phyloP scores from a whole-genome alignment of 2,329 filamentous ascomycete species.

The Trichoderma simmonsii region DNA sequence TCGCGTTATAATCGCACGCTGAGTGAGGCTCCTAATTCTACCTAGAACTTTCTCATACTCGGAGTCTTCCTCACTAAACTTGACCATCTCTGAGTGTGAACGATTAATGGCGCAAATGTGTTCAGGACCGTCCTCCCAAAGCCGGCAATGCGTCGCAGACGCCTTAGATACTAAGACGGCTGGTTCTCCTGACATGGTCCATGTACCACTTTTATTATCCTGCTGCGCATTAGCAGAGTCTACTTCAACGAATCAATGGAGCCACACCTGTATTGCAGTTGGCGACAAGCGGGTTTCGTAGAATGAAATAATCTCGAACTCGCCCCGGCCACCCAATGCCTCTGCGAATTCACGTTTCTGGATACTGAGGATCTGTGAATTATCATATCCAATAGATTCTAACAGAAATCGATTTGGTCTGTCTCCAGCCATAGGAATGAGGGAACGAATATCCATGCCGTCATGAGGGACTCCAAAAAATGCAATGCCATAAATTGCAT shows the following conservation, averaged over 20 bases:
- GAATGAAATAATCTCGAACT: not conserved
- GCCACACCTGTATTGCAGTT: not conserved
- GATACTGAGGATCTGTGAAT: not conserved
- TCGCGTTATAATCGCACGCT: not conserved
- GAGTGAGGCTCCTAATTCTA: not conserved
- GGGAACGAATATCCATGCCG: not conserved
- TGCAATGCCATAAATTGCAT: not conserved
- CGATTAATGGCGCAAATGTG: not conserved
- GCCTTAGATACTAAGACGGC: not conserved
- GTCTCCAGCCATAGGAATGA: not conserved
- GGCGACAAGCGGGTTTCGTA: not conserved
- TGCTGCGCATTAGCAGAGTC: not conserved
- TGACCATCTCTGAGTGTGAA: not conserved
- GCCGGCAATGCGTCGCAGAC: not conserved
- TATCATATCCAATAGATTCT: not conserved
- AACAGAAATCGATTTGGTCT: not conserved
- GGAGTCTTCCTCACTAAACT: not conserved
- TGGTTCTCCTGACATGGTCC: not conserved
- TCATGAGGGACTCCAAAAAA: not conserved
- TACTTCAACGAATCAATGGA: too few relatives aligned
- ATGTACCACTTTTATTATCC: not conserved
- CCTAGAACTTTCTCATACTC: not conserved
- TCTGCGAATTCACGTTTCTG: not conserved
- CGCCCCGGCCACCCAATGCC: not conserved
- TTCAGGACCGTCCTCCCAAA: not conserved